A percentile compares a stretch with the other conserved stretches of the same genome.
These are phyloP conservation scores for Septoria linicola DNA, from an alignment of 2,329 filamentous ascomycete genomes.

Conservation along the genomic window DNA sequence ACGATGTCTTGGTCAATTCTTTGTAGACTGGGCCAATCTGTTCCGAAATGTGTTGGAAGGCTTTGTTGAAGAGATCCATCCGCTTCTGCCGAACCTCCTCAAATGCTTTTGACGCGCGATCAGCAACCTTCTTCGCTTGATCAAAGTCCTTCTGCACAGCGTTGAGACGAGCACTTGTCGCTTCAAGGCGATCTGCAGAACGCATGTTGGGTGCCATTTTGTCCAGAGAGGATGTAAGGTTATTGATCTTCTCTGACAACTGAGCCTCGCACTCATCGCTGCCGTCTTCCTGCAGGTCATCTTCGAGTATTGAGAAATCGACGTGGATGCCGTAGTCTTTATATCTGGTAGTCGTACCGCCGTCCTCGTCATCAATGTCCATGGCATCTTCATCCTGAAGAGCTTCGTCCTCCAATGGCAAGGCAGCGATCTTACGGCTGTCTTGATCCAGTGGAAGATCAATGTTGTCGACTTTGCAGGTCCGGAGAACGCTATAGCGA, in stretches of 20 bases:
- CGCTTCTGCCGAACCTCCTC: conserved; percentile 77
- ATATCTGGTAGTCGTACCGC: conserved; percentile 55
- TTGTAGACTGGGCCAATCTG: conserved; percentile 94
- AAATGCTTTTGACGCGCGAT: conserved; percentile 77
- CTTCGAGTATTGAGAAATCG: conserved; percentile 77
- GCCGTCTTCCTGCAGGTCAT: conserved; percentile 75
- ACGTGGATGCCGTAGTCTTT: conserved; percentile 91
- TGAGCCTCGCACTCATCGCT: conserved; percentile 70
- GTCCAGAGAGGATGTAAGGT: conserved; percentile 75
- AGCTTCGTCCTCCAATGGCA: conserved; percentile 78
- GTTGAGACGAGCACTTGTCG: conserved; percentile 77
- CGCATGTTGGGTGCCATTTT: conserved; percentile 97
- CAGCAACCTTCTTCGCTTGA: conserved; percentile 71
- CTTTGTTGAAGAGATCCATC: conserved; percentile 90
- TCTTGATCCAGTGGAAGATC: conserved; percentile 73
- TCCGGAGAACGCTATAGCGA: conserved; percentile 79
- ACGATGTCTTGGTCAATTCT: conserved; percentile 83
- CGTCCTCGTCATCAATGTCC: conserved; percentile 76
- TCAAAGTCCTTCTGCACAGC: conserved; percentile 88
- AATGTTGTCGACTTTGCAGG: conserved; percentile 92
- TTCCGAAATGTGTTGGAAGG: conserved; percentile 90
- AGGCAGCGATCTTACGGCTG: conserved; percentile 69
- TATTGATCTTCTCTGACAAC: conserved; percentile 73
- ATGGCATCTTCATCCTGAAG: conserved; percentile 80
- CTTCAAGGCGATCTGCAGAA: conserved; percentile 85